Evolutionary conservation across 371 early-diverging fungal genomes (phyloP), one percentile per base, ranked within the genome.

Genomic region (Mucor circinelloides): DNA sequence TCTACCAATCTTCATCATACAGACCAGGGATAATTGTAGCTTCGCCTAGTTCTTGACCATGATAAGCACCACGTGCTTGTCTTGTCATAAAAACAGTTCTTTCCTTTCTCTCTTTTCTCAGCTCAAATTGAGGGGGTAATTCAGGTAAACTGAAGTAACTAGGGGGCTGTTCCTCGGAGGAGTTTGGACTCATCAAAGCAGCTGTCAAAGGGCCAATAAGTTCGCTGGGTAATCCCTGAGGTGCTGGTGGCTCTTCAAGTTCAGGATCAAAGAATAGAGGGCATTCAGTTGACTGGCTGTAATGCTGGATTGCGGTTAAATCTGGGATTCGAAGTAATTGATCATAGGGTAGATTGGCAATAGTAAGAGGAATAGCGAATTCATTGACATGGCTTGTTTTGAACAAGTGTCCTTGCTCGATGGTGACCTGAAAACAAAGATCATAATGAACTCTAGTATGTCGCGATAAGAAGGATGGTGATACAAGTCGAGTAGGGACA

Each of bases 361-460:
- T 74, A 10, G 71, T 62, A 6, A 79, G 32, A 10, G 79, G 79
- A 19, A 79, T 72, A 32, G 69, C 30, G 40, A 79, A 79, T 62
- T 79, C 79, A 9, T 64, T 52, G 17, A 68, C 27, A 48, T 76
- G 63, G 8, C 31, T 67, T 15, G 74, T 66, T 31, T 79, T 79
- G 70, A 79, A 74, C 3, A 79, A 38, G 28, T 71, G 69, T 0
- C 76, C 76, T 54, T 71, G 70, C 34, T 78, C 80, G 25, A 74
- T 66, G 0, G 73, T 63, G 2, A 79, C 73, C 23, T 65, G 56
- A 32, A 82, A 76, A 17, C 50, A 64, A 7, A 82, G 38, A 31
- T 82, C 82, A 31, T 82, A 82, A 6, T 69, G 68, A 6, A 79
- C 76, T 25, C 82, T 75, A 1, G 78, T 79, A 64, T 82, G 80